Percentiles rank a stretch among this genome's conserved stretches.
These are phyloP conservation scores for Multifurca ochricompacta DNA, from an alignment of 768 basidiomycete genomes.

Conservation along the genomic window DNA sequence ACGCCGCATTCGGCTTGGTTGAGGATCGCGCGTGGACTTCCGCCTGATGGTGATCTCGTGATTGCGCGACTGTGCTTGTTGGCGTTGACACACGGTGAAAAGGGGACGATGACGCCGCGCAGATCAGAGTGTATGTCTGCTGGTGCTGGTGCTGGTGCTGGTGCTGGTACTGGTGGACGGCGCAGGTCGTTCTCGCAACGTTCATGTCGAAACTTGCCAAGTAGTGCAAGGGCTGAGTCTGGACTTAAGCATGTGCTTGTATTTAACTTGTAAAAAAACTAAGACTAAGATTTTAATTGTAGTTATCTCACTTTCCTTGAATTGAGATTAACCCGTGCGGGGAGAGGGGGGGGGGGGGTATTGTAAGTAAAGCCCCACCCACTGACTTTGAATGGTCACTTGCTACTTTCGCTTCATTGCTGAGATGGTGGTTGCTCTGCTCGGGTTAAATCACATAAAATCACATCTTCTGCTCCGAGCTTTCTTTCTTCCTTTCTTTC, in stretches of 20 bases:
- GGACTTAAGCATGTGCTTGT: conserved; percentile 6
- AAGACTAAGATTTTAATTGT: neutral
- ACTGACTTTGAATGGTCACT: too few relatives aligned
- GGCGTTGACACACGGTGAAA: neutral
- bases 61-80: conserved; percentile 2
- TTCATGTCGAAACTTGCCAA: neutral
- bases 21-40: conserved; percentile 7
- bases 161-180: neutral
- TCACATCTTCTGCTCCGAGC: too few relatives aligned
- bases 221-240: neutral
- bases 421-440: too few relatives aligned
- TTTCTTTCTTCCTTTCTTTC: too few relatives aligned
- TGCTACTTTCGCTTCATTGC: too few relatives aligned
- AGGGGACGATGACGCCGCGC: neutral
- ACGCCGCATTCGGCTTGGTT: conserved; percentile 10
- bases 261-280: conserved; percentile 5
- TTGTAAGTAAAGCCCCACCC: too few relatives aligned
- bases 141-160: neutral
- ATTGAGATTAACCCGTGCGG: too few relatives aligned
- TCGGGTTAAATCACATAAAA: too few relatives aligned
- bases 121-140: neutral
- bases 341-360: too few relatives aligned
- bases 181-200: neutral
- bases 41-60: conserved; percentile 1
- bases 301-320: too few relatives aligned